Base-by-base conservation (phyloP, 495 filamentous ascomycete species). In the Umbilicaria muhlenbergii region DNA sequence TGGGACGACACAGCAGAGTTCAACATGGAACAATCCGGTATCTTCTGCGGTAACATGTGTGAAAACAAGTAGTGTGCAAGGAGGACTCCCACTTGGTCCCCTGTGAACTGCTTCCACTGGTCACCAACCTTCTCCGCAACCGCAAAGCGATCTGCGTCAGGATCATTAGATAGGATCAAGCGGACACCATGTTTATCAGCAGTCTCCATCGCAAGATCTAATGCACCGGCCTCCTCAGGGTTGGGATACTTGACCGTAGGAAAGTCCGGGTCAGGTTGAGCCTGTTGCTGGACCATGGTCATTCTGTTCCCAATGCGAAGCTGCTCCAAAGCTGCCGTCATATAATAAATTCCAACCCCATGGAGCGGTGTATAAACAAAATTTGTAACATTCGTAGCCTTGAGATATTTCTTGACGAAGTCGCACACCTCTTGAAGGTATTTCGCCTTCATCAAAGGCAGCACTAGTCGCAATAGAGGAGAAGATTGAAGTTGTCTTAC, bases 281-380 rank as follows among this genome's bases (percentile, higher is more conserved):
- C 66, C 53, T 77, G 73, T 31, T 66, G 63, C 38, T 53, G 46
- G 15, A 77, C 72, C 32, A 65, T 45, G 37, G 54, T 36, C 41
- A 65, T 68, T 19, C 59, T 61, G 32, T 65, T 53, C 13, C 47
- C 51, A 21, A 74, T 58, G 1, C 66, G 70, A 36, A 77, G 51
- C n/a, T 60, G 58, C 31, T 69, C 55, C 16, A 74, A 44, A 3
- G 54, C 58, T 17, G 60, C 57, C 39, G 65, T 60, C 55, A 80
- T 74, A 14, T 57, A 59, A 3, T 48, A 37, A 12, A 72, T 54
- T 32, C 80, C 80, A 11, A 82, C 77, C 0, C 80, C 80, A 51
- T 85, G 80, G 58, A 85, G 64, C 8, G 80, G 78, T 1, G 80
- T 83, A 46, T 85, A 85, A 18, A 79, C 68, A 50, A 81, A 55